Percentiles rank a stretch among this genome's conserved stretches.
Conservation (phyloP, 169 alveolate genomes). For the Hepatocystis sp. region DNA sequence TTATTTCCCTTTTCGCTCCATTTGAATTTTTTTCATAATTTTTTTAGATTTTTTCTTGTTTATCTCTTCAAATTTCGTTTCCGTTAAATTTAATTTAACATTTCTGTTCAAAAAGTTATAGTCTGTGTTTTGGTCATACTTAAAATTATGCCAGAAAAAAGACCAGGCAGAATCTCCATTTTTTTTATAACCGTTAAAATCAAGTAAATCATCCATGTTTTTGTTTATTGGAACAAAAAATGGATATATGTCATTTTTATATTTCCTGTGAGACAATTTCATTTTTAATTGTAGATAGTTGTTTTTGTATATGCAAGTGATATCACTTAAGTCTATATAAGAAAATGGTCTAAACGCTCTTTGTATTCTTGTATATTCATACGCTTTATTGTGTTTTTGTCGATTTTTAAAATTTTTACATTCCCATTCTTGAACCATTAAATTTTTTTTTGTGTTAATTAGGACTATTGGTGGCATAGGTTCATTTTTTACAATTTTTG, state of each 20-base stretch:
- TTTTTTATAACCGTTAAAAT: constrained; percentile 58
- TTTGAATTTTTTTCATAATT: constrained; percentile 36
- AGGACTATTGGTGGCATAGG: constrained; percentile 64
- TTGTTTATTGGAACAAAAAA: constrained; percentile 67
- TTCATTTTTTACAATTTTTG: constrained; percentile 40
- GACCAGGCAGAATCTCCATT: constrained; percentile 73
- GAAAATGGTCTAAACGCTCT: constrained; percentile 75
- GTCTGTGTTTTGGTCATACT: constrained; percentile 62
- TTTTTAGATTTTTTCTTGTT: constrained; percentile 50
- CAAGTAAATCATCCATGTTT: constrained; percentile 18
- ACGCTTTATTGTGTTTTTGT: constrained; percentile 45
- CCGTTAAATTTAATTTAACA: constrained; percentile 47
- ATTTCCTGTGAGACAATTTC: constrained; percentile 66
- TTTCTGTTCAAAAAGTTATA: constrained; percentile 59
- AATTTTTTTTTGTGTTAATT: constrained; percentile 57
- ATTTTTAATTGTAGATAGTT: constrained; percentile 59
- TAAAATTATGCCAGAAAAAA: constrained; percentile 67
- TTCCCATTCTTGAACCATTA: constrained; percentile 71
- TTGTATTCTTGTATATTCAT: constrained; percentile 58
- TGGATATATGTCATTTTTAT: constrained; percentile 49
- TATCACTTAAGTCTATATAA: constrained; percentile 53
- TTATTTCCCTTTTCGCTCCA: constrained; percentile 32
- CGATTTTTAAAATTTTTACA: constrained; percentile 51
- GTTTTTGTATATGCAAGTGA: constrained; percentile 49
- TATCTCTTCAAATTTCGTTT: constrained; percentile 62